Evolutionary conservation across 2,329 filamentous ascomycete species (phyloP).

Genomic region (Fusarium sp.): DNA sequence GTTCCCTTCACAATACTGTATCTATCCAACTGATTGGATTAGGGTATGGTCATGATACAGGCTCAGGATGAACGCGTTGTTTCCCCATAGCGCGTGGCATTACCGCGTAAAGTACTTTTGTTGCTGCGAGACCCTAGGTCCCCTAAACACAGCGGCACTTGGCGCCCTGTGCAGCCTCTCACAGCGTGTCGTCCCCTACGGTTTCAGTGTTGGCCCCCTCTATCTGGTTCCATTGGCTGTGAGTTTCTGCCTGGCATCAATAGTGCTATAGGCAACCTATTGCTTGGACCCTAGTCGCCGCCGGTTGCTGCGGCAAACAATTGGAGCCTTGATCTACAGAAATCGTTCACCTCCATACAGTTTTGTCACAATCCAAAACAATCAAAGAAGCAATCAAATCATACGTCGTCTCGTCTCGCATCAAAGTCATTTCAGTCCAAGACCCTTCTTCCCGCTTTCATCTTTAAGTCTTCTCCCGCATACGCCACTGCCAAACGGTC

Average conservation of each 20-base stretch:
- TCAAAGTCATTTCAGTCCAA: constrained; percentile 6
- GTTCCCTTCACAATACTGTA: constrained; percentile 15
- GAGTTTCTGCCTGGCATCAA: background rate
- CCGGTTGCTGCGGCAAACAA: constrained; percentile 53
- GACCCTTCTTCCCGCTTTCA: constrained; percentile 12
- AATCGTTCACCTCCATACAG: constrained; percentile 24
- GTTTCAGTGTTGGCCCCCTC: constrained; percentile 40
- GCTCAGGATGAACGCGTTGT: constrained; percentile 32
- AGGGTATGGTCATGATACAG: constrained; percentile 24
- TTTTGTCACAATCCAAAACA: constrained; percentile 37
- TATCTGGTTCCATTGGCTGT: constrained; percentile 39
- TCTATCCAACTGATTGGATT: constrained; percentile 31
- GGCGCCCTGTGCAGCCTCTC: constrained; percentile 25
- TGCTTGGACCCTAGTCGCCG: constrained; percentile 29
- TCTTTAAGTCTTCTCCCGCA: constrained; percentile 4
- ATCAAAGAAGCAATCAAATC: background rate
- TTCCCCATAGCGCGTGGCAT: constrained; percentile 45
- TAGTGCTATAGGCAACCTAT: background rate
- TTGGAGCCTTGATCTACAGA: constrained; percentile 35
- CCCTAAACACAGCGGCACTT: constrained; percentile 25
- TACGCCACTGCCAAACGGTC: constrained; percentile 19
- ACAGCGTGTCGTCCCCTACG: constrained; percentile 29
- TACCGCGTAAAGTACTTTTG: constrained; percentile 54
- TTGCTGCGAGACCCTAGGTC: constrained; percentile 35
- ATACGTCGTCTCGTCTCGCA: constrained; percentile 23